phyloP scores from a whole-genome alignment of 352 stramenopile genomes.

The Globisporangium paddicum region DNA sequence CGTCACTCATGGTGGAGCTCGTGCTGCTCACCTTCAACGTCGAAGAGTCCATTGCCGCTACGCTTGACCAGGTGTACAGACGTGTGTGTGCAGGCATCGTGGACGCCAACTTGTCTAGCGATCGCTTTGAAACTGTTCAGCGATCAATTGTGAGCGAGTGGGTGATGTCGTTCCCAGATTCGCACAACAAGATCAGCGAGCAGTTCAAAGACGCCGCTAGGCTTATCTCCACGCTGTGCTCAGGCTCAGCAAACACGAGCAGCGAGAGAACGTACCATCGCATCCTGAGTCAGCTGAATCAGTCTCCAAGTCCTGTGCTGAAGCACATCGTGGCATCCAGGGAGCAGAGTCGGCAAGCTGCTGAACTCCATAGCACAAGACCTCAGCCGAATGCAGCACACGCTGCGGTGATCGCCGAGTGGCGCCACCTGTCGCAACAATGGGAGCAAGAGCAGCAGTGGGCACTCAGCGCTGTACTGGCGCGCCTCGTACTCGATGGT shows the following conservation, averaged over 20 bases:
- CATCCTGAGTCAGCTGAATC: conserved; percentile 21
- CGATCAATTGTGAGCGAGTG: conserved; percentile 3
- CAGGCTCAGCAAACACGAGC: neutral
- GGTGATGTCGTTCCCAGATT: conserved; percentile 4
- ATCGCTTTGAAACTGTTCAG: neutral
- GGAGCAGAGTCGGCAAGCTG: neutral
- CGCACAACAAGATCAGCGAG: conserved; percentile 2
- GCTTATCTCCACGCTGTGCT: conserved; percentile 1
- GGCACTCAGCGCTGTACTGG: conserved; percentile 39
- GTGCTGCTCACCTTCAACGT: neutral
- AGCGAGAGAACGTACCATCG: conserved; percentile 12
- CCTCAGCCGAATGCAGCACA: neutral
- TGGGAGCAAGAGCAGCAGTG: conserved; percentile 28
- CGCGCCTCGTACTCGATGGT: conserved; percentile 7
- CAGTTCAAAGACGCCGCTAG: neutral
- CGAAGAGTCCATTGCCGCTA: neutral
- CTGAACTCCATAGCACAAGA: neutral
- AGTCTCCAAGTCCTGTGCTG: conserved; percentile 30
- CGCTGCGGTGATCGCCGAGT: conserved; percentile 24
- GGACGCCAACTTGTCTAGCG: neutral
- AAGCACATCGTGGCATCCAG: conserved; percentile 18
- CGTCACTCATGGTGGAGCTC: conserved; percentile 13
- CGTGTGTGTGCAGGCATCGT: neutral
- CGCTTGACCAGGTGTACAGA: neutral
- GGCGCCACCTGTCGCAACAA: conserved; percentile 15